Evolutionary conservation across 2,329 filamentous ascomycete genomes (phyloP).

Genomic region (Mollisiaceae sp.): DNA sequence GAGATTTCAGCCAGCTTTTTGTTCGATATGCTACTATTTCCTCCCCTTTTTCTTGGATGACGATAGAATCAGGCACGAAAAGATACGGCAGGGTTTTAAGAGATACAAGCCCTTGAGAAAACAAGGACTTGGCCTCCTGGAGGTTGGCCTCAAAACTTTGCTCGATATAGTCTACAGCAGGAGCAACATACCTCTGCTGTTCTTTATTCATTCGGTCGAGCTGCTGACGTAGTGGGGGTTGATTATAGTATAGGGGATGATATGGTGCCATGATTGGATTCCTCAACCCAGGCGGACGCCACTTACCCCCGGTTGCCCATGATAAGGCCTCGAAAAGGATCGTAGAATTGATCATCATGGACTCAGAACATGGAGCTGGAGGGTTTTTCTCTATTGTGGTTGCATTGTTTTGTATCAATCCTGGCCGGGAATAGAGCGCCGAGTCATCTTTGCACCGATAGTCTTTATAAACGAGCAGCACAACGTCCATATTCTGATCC

Average conservation of each 20-base stretch:
- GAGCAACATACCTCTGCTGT: background rate
- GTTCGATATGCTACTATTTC: background rate
- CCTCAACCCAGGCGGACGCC: background rate
- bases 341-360: conserved; percentile 7
- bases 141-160: conserved; percentile 7
- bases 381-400: background rate
- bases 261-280: conserved; percentile 5
- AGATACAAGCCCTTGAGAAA: conserved; percentile 4
- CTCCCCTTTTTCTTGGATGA: background rate
- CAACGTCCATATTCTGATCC: conserved; percentile 3
- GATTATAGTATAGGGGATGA: conserved; percentile 6
- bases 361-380: background rate
- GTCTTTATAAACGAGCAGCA: conserved; percentile 11
- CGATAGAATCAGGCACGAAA: conserved; percentile 3
- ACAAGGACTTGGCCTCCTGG: background rate
- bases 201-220: background rate
- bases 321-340: background rate
- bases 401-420: background rate
- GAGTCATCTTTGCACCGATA: conserved; percentile 13
- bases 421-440: background rate
- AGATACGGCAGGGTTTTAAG: background rate
- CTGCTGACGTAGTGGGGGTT: background rate
- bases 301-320: background rate
- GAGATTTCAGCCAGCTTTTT: background rate
- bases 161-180: conserved; percentile 8